Base-by-base conservation (phyloP, 2,329 filamentous ascomycete species). In the Cladosporium sp. region DNA sequence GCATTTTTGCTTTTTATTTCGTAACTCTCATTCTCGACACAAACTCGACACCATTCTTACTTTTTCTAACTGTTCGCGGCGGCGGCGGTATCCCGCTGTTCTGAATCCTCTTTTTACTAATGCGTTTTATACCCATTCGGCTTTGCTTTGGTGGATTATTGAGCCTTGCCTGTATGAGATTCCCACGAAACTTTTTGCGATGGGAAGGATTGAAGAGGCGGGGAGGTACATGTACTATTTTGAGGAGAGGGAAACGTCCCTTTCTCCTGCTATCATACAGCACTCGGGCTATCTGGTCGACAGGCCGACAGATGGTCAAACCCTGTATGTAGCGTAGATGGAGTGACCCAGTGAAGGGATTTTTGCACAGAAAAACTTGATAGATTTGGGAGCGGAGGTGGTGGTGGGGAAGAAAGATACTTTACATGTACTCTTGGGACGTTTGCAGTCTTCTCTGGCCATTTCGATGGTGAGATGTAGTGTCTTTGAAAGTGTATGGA, bases 71-170 rank as follows among this genome's bases (percentile, higher is more conserved):
- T n/a, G 23, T 66, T 62, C 64, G 25, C 65, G 57, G 56, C 51
- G n/a, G n/a, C n/a, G n/a, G n/a, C n/a, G n/a, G n/a, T n/a, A 61
- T 62, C 34, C 66, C 53, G 11, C 34, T 59, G 3, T 46, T 13
- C 7, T 43, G 7, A n/a, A 8, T 18, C 62, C 25, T 4, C 28
- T 28, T 28, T 36, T 53, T 58, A 49, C 56, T 61, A 61, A 59
- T 57, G 58, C 58, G 65, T 66, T 57, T 36, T 65, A 68, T 68
- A 68, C 67, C 67, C 67, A 60, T 60, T 65, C 58, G 58, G 53
- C 51, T 60, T 58, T 56, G n/a, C n/a, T 46, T 32, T 58, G 54
- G 21, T 58, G 54, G 21, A 36, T 16, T 58, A 25, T 46, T 26
- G 11, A 11, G 14, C 13, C 56, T 43, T 18, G 56, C 25, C 34